Evolutionary conservation across 768 basidiomycete species (phyloP).

Genomic region (Suillus variegatus): DNA sequence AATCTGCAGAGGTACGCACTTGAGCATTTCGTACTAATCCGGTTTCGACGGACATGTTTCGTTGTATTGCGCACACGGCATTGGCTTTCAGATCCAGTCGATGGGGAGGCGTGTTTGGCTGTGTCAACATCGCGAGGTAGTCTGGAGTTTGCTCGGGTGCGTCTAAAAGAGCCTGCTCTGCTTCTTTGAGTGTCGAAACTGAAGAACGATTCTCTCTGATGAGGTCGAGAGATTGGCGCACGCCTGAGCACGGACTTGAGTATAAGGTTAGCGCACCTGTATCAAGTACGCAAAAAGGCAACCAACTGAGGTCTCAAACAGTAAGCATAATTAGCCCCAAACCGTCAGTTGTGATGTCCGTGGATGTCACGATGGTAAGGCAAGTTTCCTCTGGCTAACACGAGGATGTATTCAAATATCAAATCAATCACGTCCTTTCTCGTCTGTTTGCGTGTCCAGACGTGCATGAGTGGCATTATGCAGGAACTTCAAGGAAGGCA

Average conservation of each 20-base stretch:
- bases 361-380: constrained; percentile 36
- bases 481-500: constrained; percentile 51
- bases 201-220: too few species aligned
- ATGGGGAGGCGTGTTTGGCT: too few species aligned
- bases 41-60: too few species aligned
- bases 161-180: too few species aligned
- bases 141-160: too few species aligned
- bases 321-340: background rate
- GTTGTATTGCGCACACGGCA: too few species aligned
- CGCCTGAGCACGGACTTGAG: constrained; percentile 48
- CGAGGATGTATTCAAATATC: constrained; percentile 56
- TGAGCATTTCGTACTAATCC: too few species aligned
- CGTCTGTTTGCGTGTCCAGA: constrained; percentile 23
- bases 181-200: too few species aligned
- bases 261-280: constrained; percentile 89
- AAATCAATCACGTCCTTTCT: constrained; percentile 24
- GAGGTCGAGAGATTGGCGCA: too few species aligned
- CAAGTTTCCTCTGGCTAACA: constrained; percentile 48
- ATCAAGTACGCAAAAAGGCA: constrained; percentile 64
- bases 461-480: constrained; percentile 49
- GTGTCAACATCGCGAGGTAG: too few species aligned
- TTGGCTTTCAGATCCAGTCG: too few species aligned
- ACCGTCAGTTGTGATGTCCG: background rate
- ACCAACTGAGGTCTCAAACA: background rate
- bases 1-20: too few species aligned